Base-by-base conservation (phyloP, 192 early-diverging fungal species). In the Gaertneriomyces semiglobifer region DNA sequence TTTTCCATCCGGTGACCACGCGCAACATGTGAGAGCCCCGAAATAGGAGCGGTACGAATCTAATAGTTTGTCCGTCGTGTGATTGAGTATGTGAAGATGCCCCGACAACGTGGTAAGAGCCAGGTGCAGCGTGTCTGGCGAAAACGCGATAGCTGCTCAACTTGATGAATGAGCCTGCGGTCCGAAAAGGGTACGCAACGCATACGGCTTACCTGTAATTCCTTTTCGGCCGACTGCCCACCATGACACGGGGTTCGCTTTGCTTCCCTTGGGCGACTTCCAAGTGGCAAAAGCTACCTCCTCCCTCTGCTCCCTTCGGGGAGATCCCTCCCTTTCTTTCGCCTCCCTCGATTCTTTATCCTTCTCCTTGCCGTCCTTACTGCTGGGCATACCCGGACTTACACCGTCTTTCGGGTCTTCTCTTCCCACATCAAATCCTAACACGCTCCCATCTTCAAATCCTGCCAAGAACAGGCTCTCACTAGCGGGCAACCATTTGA, bases 1-100 rank as follows among this genome's bases (percentile, higher is more conserved):
- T 67, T 84, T 87, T 46, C 90, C 90, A 72, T 97, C 94, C 8
- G 89, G 90, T 66, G 93, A 94, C 92, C 93, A 99, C 7, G 85
- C 81, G 8, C 89, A 88, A 68, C 94, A 96, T 12, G 78, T 81
- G 9, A 99, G 71, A 0, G 90, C 94, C 58, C 92, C 95, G 79
- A 93, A 96, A 67, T 92, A 96, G 40, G 86, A 80, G 40, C 65
- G 68, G 60, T 88, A 95, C 0, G 89, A 88, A 76, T 95, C 92
- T 53, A 83, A 69, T 12, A 95, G 66, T 63, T 79, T 86, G 68
- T 95, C 92, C 11, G 78, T 65, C 4, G 76, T 58, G 60, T 88
- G 88, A 73, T 99, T 86, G 46, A 96, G 76, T 9, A 94, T 80
- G 14, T 87, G 85, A 55, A 99, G 64, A 5, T 63, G 63, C 3